These are phyloP conservation scores for Senecio squalidus DNA, from an alignment of 140 eudicot species.

Conservation along the genomic window DNA sequence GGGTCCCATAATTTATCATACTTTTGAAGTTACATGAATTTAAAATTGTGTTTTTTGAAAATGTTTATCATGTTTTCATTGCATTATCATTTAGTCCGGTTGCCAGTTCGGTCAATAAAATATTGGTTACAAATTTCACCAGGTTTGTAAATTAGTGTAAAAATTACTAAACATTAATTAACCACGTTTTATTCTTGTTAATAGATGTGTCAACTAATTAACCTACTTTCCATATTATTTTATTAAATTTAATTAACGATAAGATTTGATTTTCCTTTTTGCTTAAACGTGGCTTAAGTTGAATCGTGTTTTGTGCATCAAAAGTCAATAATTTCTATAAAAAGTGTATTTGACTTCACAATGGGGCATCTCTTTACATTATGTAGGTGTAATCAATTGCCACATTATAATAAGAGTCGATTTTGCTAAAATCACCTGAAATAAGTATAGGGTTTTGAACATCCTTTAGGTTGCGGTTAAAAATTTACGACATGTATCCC, in stretches of 20 bases:
- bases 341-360: slow-evolving; percentile 15
- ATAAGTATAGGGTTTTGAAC: too few relatives aligned
- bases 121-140: too few relatives aligned
- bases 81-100: too few relatives aligned
- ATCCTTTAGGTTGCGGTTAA: too few relatives aligned
- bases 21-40: too few relatives aligned
- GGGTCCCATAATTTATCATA: too few relatives aligned
- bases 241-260: slow-evolving; percentile 7
- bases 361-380: slow-evolving; percentile 14
- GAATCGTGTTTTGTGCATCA: slow-evolving; percentile 17
- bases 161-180: not conserved
- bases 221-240: slow-evolving; percentile 2
- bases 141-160: not conserved
- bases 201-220: slow-evolving; percentile 3
- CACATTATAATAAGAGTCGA: not conserved
- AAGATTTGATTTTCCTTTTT: slow-evolving; percentile 18
- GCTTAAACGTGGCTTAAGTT: slow-evolving; percentile 28
- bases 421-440: not conserved
- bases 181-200: slow-evolving; percentile 16
- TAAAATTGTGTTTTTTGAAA: too few relatives aligned
- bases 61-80: not conserved
- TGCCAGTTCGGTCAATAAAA: too few relatives aligned
- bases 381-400: slow-evolving; percentile 2
- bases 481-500: too few relatives aligned
- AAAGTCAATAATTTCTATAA: slow-evolving; percentile 7